Percentiles rank a stretch among this genome's conserved stretches.
Evolutionary conservation across 2,329 filamentous ascomycete genomes (phyloP).

Genomic region (Westerdykella aurantiaca): DNA sequence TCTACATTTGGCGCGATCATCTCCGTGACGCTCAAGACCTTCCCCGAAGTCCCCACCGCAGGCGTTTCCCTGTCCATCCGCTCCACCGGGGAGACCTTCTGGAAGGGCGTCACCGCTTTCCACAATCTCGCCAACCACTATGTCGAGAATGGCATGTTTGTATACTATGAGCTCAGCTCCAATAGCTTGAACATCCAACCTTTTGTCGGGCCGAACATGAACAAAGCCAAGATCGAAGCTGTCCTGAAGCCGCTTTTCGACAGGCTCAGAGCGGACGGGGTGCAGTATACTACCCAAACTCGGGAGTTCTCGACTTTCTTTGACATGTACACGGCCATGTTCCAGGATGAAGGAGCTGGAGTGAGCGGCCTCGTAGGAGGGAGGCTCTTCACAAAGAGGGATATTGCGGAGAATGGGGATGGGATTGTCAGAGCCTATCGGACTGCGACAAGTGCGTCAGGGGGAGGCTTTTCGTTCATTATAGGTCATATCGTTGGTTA

Average conservation of each 20-base stretch:
- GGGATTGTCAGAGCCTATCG: slow-evolving; percentile 7
- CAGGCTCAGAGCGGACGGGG: slow-evolving; percentile 1
- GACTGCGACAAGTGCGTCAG: background rate
- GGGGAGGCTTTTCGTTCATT: background rate
- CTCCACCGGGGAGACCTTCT: slow-evolving; percentile 6
- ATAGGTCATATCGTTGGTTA: slow-evolving; percentile 6
- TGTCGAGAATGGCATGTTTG: slow-evolving; percentile 12
- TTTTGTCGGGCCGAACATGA: slow-evolving; percentile 11
- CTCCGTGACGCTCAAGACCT: slow-evolving; percentile 9
- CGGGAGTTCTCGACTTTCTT: slow-evolving; percentile 9
- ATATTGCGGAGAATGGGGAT: slow-evolving; percentile 6
- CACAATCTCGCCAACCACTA: slow-evolving; percentile 9
- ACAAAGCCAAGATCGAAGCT: slow-evolving; percentile 4
- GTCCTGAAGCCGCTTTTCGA: slow-evolving; percentile 9
- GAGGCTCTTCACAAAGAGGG: slow-evolving; percentile 6
- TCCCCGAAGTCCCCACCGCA: slow-evolving; percentile 8
- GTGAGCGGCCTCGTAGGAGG: slow-evolving; percentile 7
- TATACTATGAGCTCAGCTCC: slow-evolving; percentile 9
- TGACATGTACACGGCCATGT: slow-evolving; percentile 9
- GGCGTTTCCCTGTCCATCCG: slow-evolving; percentile 7
- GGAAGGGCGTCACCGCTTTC: slow-evolving; percentile 10
- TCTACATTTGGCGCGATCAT: slow-evolving; percentile 6
- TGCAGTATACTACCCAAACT: slow-evolving; percentile 3
- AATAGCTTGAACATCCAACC: slow-evolving; percentile 7
- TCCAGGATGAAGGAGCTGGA: slow-evolving; percentile 5